Base-by-base conservation (phyloP, 805 yeast species). In the Yamadazyma sp. region DNA sequence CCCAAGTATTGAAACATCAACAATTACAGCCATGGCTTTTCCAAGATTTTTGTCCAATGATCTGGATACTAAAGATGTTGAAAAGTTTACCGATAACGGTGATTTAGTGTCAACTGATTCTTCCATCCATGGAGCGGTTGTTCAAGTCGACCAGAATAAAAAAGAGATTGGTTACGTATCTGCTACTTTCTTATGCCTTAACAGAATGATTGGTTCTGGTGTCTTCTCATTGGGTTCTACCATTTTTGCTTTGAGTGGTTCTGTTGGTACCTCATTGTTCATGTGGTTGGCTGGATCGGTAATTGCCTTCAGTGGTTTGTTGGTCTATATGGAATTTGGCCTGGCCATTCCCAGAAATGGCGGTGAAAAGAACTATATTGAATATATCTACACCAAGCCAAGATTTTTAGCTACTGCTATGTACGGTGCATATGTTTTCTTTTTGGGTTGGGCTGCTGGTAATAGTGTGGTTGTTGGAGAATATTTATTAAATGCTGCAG, bases 381-480 rank as follows among this genome's bases (percentile, higher is more conserved):
- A 85, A 56, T 81, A 73, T 49, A 75, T 84, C 34, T 86, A 71
- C 63, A 70, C 69, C 34, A 78, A 75, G 49, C 95, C 95, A 28
- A 73, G 67, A 55, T 84, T 81, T 53, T 67, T 86, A 42, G 73
- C 82, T 31, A 80, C 85, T 18, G 77, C 70, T 42, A 67, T 65
- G 71, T 68, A 68, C 50, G 89, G 87, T 0, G 67, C 89, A 2
- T 82, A 84, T 53, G 79, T 80, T 12, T 79, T 86, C 52, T 73
- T 84, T 51, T 66, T 86, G 33, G 93, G 93, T 24, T 86, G 90
- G 87, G 90, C 95, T 15, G 80, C 93, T 8, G 86, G 90, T 58
- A 84, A 84, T 59, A 81, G 90, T 14, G 78, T 84, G 35, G 86
- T 84, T 23, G 83, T 83, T 46, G 95, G 95, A 20, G 83, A 82